Base-by-base conservation (phyloP, 2,329 filamentous ascomycete genomes). In the Ophiobolus disseminans region DNA sequence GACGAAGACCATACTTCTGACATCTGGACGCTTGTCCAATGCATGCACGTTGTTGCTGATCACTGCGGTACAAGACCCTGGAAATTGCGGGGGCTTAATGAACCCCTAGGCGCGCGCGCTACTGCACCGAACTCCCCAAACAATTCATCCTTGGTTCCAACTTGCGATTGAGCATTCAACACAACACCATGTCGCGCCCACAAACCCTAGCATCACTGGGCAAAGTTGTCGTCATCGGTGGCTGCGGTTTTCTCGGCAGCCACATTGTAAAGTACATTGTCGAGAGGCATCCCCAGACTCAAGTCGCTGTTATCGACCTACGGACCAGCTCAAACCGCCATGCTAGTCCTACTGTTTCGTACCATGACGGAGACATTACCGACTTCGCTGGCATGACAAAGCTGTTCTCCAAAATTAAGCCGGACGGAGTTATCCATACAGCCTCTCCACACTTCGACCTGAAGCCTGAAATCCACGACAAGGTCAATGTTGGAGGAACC, bases 401-500 rank as follows among this genome's bases (percentile, higher is more conserved):
- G 22, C 60, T 81, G 17, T 76, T 82, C 50, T 49, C 58, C 13
- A 66, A 75, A 53, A 57, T 79, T 48, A 74, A 72, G 53, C 76
- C 78, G 11, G 73, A 76, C 40, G 74, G 76, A 13, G 73, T 81
- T 40, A 77, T 81, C 50, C 78, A 81, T 66, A 80, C 79, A 11
- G 79, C 78, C 41, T 78, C 71, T 53, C 78, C 78, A 9, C 69
- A 75, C 50, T 71, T 72, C 62, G 68, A 70, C 44, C 59, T 65
- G 43, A 65, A 66, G 42, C 52, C 58, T 22, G 75, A 74, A 55
- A 63, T 79, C 41, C 76, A 77, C 62, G 74, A 78, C 60, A 77
- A 75, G 58, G 78, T 82, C 58, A 82, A 82, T 45, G 74, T 82
- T 13, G 72, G 76, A 14, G 80, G 80, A 3, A 82, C 78, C 14